A percentile compares a stretch with the other conserved stretches of the same genome.
These are phyloP conservation scores for Inonotus obliquus DNA, from an alignment of 1,284 basidiomycete species.

Conservation along the genomic window DNA sequence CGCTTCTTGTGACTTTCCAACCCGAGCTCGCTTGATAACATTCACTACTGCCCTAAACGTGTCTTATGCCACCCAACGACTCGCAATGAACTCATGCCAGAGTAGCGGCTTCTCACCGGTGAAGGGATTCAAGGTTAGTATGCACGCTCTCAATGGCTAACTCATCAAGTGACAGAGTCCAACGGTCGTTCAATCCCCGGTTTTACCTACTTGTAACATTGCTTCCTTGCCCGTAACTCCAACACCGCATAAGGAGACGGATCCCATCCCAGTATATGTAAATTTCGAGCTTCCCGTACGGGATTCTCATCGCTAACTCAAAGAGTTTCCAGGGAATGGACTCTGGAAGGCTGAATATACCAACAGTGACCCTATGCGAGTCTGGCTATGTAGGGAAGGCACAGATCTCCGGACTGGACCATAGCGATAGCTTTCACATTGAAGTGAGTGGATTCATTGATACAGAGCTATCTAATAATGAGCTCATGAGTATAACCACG, in stretches of 20 bases:
- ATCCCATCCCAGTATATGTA: slow-evolving; percentile 12
- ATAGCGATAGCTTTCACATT: slow-evolving; percentile 15
- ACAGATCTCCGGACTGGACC: background rate
- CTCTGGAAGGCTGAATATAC: background rate
- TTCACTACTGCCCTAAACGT: background rate
- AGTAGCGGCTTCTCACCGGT: slow-evolving; percentile 16
- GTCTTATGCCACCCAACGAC: slow-evolving; percentile 4
- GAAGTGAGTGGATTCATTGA: slow-evolving; percentile 3
- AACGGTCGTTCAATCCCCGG: slow-evolving; percentile 15
- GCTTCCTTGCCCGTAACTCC: slow-evolving; percentile 13
- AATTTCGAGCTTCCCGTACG: background rate
- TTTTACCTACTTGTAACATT: background rate
- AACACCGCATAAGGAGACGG: slow-evolving; percentile 7
- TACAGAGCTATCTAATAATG: background rate
- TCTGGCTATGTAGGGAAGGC: background rate
- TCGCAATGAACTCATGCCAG: slow-evolving; percentile 8
- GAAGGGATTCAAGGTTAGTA: background rate
- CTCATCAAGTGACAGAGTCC: slow-evolving; percentile 6
- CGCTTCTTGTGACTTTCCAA: background rate
- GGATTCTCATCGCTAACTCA: background rate
- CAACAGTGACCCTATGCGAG: background rate
- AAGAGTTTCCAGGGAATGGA: slow-evolving; percentile 9
- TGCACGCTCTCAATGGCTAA: background rate
- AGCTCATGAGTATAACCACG: background rate
- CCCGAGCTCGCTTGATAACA: background rate